Conservation (phyloP, 164 flowering plant species). For the Kingdonia uniflora region DNA sequence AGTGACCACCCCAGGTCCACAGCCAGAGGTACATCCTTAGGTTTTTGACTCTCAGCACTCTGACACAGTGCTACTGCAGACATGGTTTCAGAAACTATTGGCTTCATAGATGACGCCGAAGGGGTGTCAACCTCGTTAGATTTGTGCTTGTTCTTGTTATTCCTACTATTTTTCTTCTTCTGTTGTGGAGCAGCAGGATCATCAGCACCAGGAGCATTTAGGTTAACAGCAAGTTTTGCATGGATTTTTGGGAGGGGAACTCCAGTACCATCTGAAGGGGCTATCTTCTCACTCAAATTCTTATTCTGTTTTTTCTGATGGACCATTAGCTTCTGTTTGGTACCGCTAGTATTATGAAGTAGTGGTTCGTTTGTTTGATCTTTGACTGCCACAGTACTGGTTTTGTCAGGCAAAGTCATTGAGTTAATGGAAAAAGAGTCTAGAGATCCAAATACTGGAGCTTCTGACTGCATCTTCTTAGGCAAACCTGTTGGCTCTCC, state of each 20-base stretch:
- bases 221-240: conserved; percentile 15
- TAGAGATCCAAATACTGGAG: conserved; percentile 11
- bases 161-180: conserved; percentile 43
- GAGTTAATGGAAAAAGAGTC: conserved; percentile 9
- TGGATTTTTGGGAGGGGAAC: conserved; percentile 9
- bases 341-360: conserved; percentile 17
- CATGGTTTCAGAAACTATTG: conserved; percentile 19
- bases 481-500: conserved; percentile 16
- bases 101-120: conserved; percentile 14
- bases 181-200: conserved; percentile 31
- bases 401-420: too few species aligned
- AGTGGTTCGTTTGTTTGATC: conserved; percentile 5
- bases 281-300: conserved; percentile 20
- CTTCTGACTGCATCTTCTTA: conserved; percentile 13
- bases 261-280: conserved; percentile 13
- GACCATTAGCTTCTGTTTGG: conserved; percentile 40
- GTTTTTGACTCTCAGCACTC: conserved; percentile 8
- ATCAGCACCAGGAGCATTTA: conserved; percentile 12
- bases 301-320: conserved; percentile 49
- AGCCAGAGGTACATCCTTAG: conserved; percentile 21
- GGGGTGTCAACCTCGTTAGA: conserved; percentile 29
- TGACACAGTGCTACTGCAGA: conserved; percentile 10
- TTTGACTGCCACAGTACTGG: too few species aligned
- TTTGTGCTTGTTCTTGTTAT: conserved; percentile 52
- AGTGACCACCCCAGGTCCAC: conserved; percentile 23